Percentiles rank a stretch among this genome's conserved stretches.
phyloP scores from a whole-genome alignment of 345 rosid species.

The Gossypium ekmanianum region DNA sequence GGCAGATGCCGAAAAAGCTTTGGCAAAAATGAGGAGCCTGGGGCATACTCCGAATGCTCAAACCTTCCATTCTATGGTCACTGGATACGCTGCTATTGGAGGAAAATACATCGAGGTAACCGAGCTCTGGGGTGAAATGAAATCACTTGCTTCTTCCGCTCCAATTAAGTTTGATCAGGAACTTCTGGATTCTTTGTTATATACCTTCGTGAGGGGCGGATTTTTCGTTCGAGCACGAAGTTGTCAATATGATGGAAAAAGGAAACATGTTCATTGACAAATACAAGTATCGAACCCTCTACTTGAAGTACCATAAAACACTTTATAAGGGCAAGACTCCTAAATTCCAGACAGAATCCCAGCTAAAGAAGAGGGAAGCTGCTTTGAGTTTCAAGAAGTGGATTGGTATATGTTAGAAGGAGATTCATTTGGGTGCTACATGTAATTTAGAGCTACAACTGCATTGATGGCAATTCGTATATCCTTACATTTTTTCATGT shows the following conservation, averaged over 20 bases:
- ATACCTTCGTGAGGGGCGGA: conserved; percentile 87
- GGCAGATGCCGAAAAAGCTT: conserved; percentile 92
- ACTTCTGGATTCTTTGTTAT: conserved; percentile 82
- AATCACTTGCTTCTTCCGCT: conserved; percentile 58
- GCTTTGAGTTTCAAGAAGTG: conserved; percentile 71
- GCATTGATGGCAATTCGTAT: not conserved
- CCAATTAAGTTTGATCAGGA: conserved; percentile 86
- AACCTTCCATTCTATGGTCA: conserved; percentile 94
- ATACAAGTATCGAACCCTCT: conserved; percentile 74
- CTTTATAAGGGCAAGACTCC: conserved; percentile 84
- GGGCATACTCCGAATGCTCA: conserved; percentile 84
- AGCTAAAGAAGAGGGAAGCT: conserved; percentile 72
- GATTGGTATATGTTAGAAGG: conserved; percentile 57
- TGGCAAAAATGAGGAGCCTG: conserved; percentile 77
- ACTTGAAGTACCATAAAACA: conserved; percentile 91
- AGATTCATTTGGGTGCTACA: not conserved
- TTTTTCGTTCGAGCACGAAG: conserved; percentile 82
- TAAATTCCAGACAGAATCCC: conserved; percentile 79
- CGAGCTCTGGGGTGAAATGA: conserved; percentile 97
- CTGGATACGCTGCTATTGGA: conserved; percentile 83
- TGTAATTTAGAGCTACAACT: not conserved
- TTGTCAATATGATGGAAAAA: conserved; percentile 72
- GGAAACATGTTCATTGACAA: conserved; percentile 84
- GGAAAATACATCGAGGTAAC: conserved; percentile 86
- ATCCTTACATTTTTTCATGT: no score